Evolutionary conservation across 2,329 filamentous ascomycete species (phyloP), one percentile per base, ranked within the genome.

Genomic region (Juglanconis juglandina): DNA sequence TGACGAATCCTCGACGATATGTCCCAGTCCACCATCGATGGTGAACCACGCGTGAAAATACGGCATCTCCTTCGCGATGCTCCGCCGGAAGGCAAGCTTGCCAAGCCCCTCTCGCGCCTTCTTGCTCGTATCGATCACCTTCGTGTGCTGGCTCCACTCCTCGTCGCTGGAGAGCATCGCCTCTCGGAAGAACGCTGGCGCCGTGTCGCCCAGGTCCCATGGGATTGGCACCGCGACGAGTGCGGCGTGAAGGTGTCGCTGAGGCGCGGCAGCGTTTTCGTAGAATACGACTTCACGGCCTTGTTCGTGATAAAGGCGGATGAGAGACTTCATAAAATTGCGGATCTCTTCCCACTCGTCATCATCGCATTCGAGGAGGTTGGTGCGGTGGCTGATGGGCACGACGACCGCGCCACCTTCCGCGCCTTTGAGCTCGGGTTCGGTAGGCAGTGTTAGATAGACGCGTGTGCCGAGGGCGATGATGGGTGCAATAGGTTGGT

Each of bases 41-140:
- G 87, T 85, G 71, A 98, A 98, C 93, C 94, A 99, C 24, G 88
- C 94, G 73, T 99, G 95, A 69, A 99, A 99, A 73, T 99, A 99
- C 0, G 96, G 94, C 90, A 96, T 94, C 78, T 99, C 94, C 76
- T 96, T 96, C 11, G 91, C 91, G 63, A 99, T 80, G 24, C 84
- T 89, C 59, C 87, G 83, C 1, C 94, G 83, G 73, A 99, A 99
- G 1, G 95, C 93, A 56, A 83, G 75, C 69, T 90, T 90, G 0
- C 94, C 95, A 63, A 92, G 73, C 0, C 90, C 91, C 2, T 85
- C 81, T n/a, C 80, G 75, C 0, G 86, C 82, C 39, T 79, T 78
- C 63, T 86, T 86, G 3, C 81, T 83, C 0, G 95, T 99, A 73
- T 98, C 93, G 64, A 99, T 96, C 63, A 99, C 80, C 72, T 96